These are phyloP conservation scores for Trichoderma simmonsii DNA, from an alignment of 2,329 filamentous ascomycete species.

Conservation along the genomic window DNA sequence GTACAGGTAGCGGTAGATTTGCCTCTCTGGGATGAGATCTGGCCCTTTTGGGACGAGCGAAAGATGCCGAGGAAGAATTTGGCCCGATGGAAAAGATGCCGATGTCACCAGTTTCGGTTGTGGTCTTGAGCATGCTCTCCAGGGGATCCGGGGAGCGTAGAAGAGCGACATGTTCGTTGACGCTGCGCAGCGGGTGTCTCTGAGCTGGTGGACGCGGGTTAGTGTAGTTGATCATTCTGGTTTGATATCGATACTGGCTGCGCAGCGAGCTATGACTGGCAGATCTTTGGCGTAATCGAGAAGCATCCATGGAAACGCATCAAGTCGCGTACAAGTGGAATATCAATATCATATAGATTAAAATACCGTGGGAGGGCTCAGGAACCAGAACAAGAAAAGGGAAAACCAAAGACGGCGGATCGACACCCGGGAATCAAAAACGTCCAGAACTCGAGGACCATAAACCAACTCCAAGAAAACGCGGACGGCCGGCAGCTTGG, in stretches of 20 bases:
- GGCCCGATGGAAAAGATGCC: conserved; percentile 55
- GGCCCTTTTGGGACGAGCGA: conserved; percentile 29
- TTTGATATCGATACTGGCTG: conserved; percentile 31
- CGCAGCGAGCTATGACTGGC: conserved; percentile 41
- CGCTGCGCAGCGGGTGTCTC: conserved; percentile 41
- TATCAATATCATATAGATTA: conserved; percentile 19
- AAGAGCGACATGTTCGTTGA: conserved; percentile 43
- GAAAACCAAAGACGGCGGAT: conserved; percentile 19
- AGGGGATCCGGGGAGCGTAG: conserved; percentile 51
- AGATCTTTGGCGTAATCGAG: conserved; percentile 32
- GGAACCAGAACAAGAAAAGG: conserved; percentile 25
- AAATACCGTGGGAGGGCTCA: conserved; percentile 14
- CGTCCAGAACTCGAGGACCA: conserved; percentile 19
- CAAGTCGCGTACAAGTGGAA: neutral
- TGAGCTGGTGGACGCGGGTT: conserved; percentile 27
- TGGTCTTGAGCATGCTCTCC: conserved; percentile 64
- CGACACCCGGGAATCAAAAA: conserved; percentile 8
- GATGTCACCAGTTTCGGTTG: conserved; percentile 64
- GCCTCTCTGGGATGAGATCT: conserved; percentile 32
- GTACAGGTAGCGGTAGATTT: conserved; percentile 26
- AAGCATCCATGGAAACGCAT: conserved; percentile 30
- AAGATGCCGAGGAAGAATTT: conserved; percentile 28
- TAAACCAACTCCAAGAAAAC: conserved; percentile 24
- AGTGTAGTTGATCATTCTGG: conserved; percentile 20
- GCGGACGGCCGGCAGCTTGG: conserved; percentile 19